Conservation (phyloP, 164 flowering plant genomes). For the Echeveria elegans region DNA sequence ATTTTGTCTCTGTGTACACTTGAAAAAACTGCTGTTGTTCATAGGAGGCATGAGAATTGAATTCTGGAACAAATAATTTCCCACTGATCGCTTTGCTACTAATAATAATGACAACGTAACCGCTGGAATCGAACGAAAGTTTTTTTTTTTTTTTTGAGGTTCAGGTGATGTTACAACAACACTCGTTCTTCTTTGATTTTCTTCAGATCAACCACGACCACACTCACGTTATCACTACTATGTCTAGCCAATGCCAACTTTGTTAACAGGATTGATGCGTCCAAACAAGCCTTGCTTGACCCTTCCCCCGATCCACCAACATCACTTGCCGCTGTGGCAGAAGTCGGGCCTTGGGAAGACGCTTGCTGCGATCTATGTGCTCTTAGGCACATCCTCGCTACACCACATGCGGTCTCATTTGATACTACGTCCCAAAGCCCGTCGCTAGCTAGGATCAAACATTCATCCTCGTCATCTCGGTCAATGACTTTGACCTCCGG, state of each 20-base stretch:
- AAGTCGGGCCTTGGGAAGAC: background rate
- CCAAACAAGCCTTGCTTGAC: conserved; percentile 60
- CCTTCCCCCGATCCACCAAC: conserved; percentile 21
- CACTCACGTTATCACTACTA: conserved; percentile 38
- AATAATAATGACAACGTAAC: background rate
- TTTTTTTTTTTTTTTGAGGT: background rate
- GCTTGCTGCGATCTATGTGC: conserved; percentile 18
- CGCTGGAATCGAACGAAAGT: background rate
- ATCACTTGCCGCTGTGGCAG: conserved; percentile 27
- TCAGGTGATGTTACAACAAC: background rate
- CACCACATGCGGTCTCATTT: conserved; percentile 55
- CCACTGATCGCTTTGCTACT: background rate
- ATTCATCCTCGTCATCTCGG: conserved; percentile 55
- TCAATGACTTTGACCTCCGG: conserved; percentile 60
- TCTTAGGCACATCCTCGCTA: conserved; percentile 66
- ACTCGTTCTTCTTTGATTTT: conserved; percentile 8
- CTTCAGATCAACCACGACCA: conserved; percentile 35
- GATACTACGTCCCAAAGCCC: conserved; percentile 80
- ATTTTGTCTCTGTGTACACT: background rate
- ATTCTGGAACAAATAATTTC: background rate
- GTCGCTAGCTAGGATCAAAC: conserved; percentile 68
- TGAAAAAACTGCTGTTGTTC: background rate
- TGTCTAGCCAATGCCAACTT: conserved; percentile 40
- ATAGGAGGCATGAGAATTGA: background rate
- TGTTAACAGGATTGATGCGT: conserved; percentile 34